phyloP scores from a whole-genome alignment of 768 basidiomycete genomes.

The Leccinellum albellum region DNA sequence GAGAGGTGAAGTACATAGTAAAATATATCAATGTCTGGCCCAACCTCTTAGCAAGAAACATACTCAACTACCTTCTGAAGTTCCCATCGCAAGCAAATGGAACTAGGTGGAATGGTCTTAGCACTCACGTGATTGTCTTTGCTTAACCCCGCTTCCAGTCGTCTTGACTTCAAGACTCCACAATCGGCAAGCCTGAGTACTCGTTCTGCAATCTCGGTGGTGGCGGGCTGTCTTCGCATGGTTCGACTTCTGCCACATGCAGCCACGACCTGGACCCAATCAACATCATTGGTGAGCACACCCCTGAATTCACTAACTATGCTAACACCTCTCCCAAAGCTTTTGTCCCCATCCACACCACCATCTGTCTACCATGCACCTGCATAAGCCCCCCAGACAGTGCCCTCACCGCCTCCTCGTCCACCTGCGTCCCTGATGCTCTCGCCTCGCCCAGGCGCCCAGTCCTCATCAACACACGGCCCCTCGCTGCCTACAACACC shows the following conservation, averaged over 20 bases:
- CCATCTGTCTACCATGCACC: background rate
- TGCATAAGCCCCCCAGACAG: conserved; percentile 13
- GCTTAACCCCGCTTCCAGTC: too few relatives aligned
- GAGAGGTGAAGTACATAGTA: too few relatives aligned
- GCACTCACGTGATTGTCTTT: too few relatives aligned
- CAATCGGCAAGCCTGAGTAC: too few relatives aligned
- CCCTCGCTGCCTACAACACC: conserved; percentile 56
- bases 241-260: conserved; percentile 56
- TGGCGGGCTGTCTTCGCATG: conserved; percentile 71
- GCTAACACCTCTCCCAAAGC: conserved; percentile 42
- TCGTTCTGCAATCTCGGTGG: conserved; percentile 59
- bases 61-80: too few relatives aligned
- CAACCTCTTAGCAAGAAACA: too few relatives aligned
- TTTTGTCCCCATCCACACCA: conserved; percentile 14
- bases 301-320: conserved; percentile 26
- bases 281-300: too few relatives aligned
- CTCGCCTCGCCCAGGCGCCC: conserved; percentile 51
- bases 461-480: conserved; percentile 80
- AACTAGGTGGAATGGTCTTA: too few relatives aligned
- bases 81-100: too few relatives aligned
- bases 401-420: conserved; percentile 31
- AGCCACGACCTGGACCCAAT: too few relatives aligned
- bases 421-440: conserved; percentile 37
- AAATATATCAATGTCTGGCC: too few relatives aligned
- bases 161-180: too few relatives aligned